Evolutionary conservation across 148 eudicot genomes (phyloP).

Genomic region (Heliosperma pusillum): DNA sequence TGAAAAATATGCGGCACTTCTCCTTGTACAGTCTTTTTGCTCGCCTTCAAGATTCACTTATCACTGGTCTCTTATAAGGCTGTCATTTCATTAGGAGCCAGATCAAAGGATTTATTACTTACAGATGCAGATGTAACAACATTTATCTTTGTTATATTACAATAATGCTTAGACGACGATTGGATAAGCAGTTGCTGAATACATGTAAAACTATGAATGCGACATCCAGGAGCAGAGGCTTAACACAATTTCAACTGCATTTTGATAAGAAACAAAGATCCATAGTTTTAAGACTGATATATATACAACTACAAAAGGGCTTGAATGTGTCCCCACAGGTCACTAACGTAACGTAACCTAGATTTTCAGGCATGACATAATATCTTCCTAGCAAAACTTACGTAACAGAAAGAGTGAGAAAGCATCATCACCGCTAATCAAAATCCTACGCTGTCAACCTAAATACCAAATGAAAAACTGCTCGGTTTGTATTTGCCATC

Average conservation of each 20-base stretch:
- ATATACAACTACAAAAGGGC: slow-evolving; percentile 18
- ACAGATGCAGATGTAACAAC: not conserved
- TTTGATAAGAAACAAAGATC: not conserved
- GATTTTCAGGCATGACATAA: slow-evolving; percentile 2
- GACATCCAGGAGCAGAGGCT: not conserved
- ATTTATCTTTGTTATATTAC: not conserved
- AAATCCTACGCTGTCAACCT: not conserved
- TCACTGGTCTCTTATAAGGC: slow-evolving; percentile 24
- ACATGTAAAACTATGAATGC: not conserved
- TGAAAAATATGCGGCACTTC: slow-evolving; percentile 58
- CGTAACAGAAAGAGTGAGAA: slow-evolving; percentile 3
- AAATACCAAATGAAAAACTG: slow-evolving; percentile 1
- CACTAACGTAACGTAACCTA: slow-evolving; percentile 1
- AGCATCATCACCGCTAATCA: slow-evolving; percentile 1
- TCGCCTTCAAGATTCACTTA: slow-evolving; percentile 39
- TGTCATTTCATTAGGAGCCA: not conserved
- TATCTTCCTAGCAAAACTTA: not conserved
- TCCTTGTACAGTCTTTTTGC: slow-evolving; percentile 53
- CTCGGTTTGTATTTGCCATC: not conserved
- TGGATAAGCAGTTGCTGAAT: not conserved
- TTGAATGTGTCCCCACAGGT: not conserved
- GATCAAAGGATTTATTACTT: not conserved
- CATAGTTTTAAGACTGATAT: not conserved
- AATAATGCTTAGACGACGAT: not conserved
- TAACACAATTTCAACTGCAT: not conserved